Conservation (phyloP, 2,329 filamentous ascomycete genomes). For the Aspergillus tubingensis region DNA sequence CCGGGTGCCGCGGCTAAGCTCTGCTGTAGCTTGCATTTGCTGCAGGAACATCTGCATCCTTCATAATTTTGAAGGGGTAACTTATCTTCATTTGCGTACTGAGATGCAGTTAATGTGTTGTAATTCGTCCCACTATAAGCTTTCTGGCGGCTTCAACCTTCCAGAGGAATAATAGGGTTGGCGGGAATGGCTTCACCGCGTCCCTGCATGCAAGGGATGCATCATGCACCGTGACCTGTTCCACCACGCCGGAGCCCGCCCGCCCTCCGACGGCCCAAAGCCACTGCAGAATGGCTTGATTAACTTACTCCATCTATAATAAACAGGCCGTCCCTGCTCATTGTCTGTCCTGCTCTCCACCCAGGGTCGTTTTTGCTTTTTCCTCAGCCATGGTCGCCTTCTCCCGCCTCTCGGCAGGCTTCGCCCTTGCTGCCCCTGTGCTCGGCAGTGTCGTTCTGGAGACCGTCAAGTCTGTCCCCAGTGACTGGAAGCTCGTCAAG, state of each 20-base stretch:
- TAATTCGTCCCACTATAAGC: too few species aligned
- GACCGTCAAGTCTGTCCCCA: slow-evolving; percentile 1
- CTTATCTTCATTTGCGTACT: background rate
- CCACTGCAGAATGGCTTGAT: slow-evolving; percentile 12
- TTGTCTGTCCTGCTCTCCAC: background rate
- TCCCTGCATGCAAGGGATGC: background rate
- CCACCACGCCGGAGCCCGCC: background rate
- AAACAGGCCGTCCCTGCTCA: background rate
- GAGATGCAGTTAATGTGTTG: too few species aligned
- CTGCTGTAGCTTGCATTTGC: background rate
- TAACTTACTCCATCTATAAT: background rate
- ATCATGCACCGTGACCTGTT: background rate
- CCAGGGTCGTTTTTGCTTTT: background rate
- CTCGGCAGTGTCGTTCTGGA: background rate
- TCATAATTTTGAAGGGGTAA: background rate
- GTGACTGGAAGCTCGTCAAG: slow-evolving; percentile 1
- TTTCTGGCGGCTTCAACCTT: too few species aligned
- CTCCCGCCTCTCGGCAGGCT: background rate
- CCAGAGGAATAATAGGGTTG: background rate
- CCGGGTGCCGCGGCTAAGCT: too few species aligned
- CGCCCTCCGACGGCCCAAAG: background rate
- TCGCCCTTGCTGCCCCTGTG: background rate
- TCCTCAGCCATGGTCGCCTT: background rate
- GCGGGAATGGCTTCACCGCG: background rate
- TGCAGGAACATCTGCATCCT: background rate